phyloP scores from a whole-genome alignment of 2,329 filamentous ascomycete species.

The Pseudohalonectria lignicola region DNA sequence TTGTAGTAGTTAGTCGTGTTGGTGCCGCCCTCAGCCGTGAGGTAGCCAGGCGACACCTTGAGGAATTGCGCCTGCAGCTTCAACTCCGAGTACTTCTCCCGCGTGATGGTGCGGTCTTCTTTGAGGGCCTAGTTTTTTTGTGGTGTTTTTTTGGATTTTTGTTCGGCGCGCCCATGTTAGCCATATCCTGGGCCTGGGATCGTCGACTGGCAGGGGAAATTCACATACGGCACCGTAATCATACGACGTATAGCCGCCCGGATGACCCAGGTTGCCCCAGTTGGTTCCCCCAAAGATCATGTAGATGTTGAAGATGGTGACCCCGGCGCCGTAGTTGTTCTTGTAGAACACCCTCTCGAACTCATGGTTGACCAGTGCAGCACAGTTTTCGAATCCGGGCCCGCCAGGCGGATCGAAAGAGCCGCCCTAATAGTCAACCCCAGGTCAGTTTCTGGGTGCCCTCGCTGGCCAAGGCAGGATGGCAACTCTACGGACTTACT shows the following conservation, averaged over 20 bases:
- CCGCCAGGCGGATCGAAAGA: constrained; percentile 57
- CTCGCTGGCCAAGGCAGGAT: not conserved
- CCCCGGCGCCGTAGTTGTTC: constrained; percentile 56
- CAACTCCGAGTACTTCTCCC: constrained; percentile 57
- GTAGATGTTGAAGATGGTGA: constrained; percentile 61
- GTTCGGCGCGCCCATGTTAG: too few relatives aligned
- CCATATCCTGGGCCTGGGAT: too few relatives aligned
- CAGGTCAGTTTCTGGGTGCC: not conserved
- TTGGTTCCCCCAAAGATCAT: constrained; percentile 77
- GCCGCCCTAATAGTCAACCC: constrained; percentile 31
- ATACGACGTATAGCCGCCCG: constrained; percentile 50
- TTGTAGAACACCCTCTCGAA: constrained; percentile 74
- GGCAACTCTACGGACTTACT: not conserved
- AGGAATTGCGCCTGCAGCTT: constrained; percentile 34
- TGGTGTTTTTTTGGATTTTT: too few relatives aligned
- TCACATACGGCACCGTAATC: constrained; percentile 45
- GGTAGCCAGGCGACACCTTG: not conserved
- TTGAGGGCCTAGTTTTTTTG: too few relatives aligned
- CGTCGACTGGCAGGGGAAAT: too few relatives aligned
- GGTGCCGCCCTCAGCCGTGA: not conserved
- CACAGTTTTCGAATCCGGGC: constrained; percentile 56
- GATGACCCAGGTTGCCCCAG: constrained; percentile 69
- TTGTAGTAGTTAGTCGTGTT: not conserved
- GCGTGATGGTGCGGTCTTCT: constrained; percentile 1
- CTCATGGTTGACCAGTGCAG: constrained; percentile 55